Evolutionary conservation across 2,329 filamentous ascomycete genomes (phyloP), one percentile per base, ranked within the genome.

Genomic region (Botrytis paeoniae): DNA sequence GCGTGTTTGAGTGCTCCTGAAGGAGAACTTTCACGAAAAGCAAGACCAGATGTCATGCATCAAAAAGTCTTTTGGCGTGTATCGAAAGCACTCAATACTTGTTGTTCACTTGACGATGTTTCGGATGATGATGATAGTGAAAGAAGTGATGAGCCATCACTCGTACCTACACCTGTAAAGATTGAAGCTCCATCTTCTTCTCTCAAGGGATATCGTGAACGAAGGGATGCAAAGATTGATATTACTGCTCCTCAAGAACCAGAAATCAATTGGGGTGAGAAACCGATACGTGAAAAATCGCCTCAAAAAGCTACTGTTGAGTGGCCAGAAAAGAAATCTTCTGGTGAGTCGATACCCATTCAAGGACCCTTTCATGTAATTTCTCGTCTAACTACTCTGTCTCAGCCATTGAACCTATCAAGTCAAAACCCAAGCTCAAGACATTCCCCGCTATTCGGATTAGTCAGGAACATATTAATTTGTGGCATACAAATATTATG

Each of bases 1-100:
- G 86, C 88, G 4, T 94, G 92, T 77, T 90, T 92, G 85, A 86
- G 86, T 73, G 90, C 91, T n/a, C 89, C 91, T 3, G 91, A 94
- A 68, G 85, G 88, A 57, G 88, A 89, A 73, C 81, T 89, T 12
- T 81, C 83, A 0, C 86, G 85, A 1, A 81, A 82, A 45, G 80
- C 81, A 0, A 82, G 83, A 6, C 84, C 84, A 4, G 88, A 89
- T 70, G 83, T 86, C 29, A 83, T 90, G 41, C 82, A 89, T 1
- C 88, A 91, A 78, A 86, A 85, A 73, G 85, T 85, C 3, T 88
- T 86, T 75, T 86, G 87, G 12, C 90, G 88, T 66, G 80, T 81
- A n/a, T 80, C 80, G 16, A 80, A 80, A 75, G 80, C 80, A 72
- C 82, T 91, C 16, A 87, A 91, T 78, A 88, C 88, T 0, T 91